Base-by-base conservation (phyloP, 306 rosid genomes). In the Cucurbita maxima region DNA sequence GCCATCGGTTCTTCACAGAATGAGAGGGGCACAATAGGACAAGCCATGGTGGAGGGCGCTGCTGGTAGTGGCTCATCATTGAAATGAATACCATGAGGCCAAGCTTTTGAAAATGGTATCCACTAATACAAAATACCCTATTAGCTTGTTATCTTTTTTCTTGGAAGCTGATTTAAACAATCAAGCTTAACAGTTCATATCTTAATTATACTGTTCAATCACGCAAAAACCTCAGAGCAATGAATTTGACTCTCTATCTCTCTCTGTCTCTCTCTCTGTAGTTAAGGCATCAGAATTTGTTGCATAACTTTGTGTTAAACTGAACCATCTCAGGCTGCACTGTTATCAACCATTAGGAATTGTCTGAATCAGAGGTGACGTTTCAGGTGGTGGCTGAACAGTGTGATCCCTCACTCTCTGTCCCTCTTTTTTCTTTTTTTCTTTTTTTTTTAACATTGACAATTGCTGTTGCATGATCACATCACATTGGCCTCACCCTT, bases 31-130 rank as follows among this genome's bases (percentile, higher is more conserved):
- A 15, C 77, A 82, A 81, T 58, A 71, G 61, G 87, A 89, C 97
- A 89, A 88, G 77, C 74, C 79, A 22, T 88, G 90, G 95, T 89
- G 96, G 82, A 73, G 69, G 80, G 81, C 76, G 81, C 52, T 84
- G 82, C 87, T 89, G 88, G 83, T 86, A 83, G 90, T 85, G 89
- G 85, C 86, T 80, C 85, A 78, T 91, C 83, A 83, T 76, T 44
- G 80, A 77, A 75, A 81, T 59, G 78, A 79, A 75, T 79, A 81
- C 78, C 45, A 53, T 67, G 69, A 64, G 69, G 61, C 81, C 74
- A 44, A 73, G 76, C 78, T 18, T 52, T 81, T 60, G 72, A 76
- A 76, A 80, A 80, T 58, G 72, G 51, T 72, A 50, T 76, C 83
- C 80, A 76, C 78, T 76, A 22, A 77, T 75, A 80, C 58, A 53